Evolutionary conservation across 2,329 filamentous ascomycete genomes (phyloP).

Genomic region (Zymoseptoria crescenta): DNA sequence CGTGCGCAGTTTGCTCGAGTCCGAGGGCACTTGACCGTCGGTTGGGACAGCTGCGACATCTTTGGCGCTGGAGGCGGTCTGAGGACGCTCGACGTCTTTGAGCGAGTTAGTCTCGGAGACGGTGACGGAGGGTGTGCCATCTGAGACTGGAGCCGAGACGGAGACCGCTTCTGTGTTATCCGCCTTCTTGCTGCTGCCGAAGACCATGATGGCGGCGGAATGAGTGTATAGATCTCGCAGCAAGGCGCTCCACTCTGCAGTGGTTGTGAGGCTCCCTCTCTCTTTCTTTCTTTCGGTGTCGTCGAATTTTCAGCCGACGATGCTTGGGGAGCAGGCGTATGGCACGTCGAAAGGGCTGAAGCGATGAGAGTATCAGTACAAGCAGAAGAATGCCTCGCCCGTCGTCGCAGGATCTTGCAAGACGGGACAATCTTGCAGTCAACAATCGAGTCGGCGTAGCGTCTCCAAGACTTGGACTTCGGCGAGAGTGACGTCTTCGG

Average conservation of each 20-base stretch:
- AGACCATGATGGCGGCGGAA: constrained; percentile 6
- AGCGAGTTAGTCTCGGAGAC: background rate
- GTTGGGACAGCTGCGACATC: constrained; percentile 5
- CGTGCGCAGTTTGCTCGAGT: constrained; percentile 80
- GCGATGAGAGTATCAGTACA: background rate
- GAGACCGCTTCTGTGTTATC: background rate
- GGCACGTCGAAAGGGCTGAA: background rate
- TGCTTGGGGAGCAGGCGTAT: background rate
- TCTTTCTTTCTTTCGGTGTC: background rate
- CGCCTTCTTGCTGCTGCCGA: constrained; percentile 6
- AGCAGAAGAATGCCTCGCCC: background rate
- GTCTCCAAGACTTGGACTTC: background rate
- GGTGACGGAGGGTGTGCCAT: background rate
- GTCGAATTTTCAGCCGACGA: background rate
- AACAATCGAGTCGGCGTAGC: background rate
- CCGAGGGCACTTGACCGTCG: constrained; percentile 52
- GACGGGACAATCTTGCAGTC: background rate
- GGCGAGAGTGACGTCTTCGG: background rate
- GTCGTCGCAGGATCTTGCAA: background rate
- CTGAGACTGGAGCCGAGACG: background rate
- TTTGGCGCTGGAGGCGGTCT: constrained; percentile 2
- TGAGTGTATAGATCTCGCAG: background rate
- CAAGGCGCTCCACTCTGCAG: background rate
- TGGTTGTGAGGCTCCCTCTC: background rate
- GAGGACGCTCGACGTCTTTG: background rate